phyloP scores from a whole-genome alignment of 78 protist genomes.

The slime mould (Dictyostelium discoideum) region dicty_2.7 NC_007088.5:5802001-5802500 shows the following conservation, averaged over 20 bases:
- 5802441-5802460: not conserved
- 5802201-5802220: not conserved
- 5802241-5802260: not conserved
- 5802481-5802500: not conserved
- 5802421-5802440: not conserved
- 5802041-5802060: not conserved
- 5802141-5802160: slow-evolving; percentile 38
- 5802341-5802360: not conserved
- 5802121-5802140: slow-evolving; percentile 3
- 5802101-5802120: not conserved
- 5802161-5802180: slow-evolving; percentile 37
- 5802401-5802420: not conserved
- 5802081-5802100: slow-evolving; percentile 1
- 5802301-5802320: not conserved
- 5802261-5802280: not conserved
- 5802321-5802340: not conserved
- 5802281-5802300: not conserved
- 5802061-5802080: not conserved
- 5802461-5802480: not conserved
- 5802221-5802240: not conserved
- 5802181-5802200: slow-evolving; percentile 20
- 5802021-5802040: not conserved
- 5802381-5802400: not conserved
- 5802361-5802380: not conserved
- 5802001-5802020: not conserved